Evolutionary conservation across 2,329 filamentous ascomycete genomes (phyloP), one percentile per base, ranked within the genome.

Genomic region (Aspergillus luchuensis): DNA sequence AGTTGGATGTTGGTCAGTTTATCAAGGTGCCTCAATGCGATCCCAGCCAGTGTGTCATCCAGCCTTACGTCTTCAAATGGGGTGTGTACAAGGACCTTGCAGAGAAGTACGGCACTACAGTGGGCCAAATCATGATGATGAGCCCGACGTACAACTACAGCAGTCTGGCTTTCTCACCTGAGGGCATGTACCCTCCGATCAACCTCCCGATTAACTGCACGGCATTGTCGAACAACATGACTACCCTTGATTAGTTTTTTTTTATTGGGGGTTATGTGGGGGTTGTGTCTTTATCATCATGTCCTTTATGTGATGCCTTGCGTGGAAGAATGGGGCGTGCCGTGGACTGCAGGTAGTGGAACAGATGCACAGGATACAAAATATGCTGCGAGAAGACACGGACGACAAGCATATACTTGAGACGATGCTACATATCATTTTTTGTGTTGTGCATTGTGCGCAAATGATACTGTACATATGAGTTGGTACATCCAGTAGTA

Each of bases 81-180:
- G 66, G 66, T 10, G 63, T 64, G 13, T 66, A 65, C 41, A 64
- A 66, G 53, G 64, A 68, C 36, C 63, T 66, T 2, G 66, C 66
- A 0, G 63, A 61, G 1, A 53, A 57, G 36, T 64, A 57, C 21
- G 63, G 58, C 6, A 61, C 63, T 7, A 68, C 66, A 1, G 63
- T 65, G 11, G 64, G 66, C 0, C 66, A 66, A 43, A 59, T 66
- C 11, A 62, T 62, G 60, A 65, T 63, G 61, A 43, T 66, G 15
- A 67, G 59, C 19, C 66, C 64, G 38, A 67, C 66, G 6, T 67
- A 67, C 57, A 66, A 67, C 21, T 54, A 41, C 21, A 54, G 51
- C 39, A 54, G 41, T 23, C 10, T 45, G 19, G 41, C 21, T 41
- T 54, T 28, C 15, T 41, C 19, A 1, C 10, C 8, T 36, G 23